A percentile compares a stretch with the other conserved stretches of the same genome.
Evolutionary conservation across 345 rosid species (phyloP).

Genomic region (Tarenaya hassleriana): DNA sequence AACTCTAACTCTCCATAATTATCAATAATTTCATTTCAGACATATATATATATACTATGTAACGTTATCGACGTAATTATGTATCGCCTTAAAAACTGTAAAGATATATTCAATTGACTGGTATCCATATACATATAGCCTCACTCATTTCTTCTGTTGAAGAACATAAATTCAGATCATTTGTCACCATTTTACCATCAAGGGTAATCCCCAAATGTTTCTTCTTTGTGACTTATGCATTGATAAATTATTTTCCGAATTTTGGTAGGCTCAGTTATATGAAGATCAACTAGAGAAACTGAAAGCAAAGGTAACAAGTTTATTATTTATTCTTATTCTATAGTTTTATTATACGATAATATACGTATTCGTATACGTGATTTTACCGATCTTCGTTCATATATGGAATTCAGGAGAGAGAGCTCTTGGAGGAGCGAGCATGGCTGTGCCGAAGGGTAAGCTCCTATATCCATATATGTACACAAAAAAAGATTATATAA

Average conservation of each 20-base stretch:
- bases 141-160: no score
- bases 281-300: conserved; percentile 40
- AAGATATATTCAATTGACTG: no score
- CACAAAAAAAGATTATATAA: no score
- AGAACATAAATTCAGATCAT: no score
- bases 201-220: neutral
- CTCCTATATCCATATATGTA: neutral
- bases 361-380: neutral
- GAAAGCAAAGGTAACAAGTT: conserved; percentile 35
- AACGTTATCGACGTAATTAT: no score
- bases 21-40: no score
- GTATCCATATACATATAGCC: no score
- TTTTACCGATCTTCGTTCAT: neutral
- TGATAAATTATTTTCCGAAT: neutral
- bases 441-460: conserved; percentile 36
- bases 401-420: conserved; percentile 35
- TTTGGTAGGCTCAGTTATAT: conserved; percentile 38
- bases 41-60: no score
- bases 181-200: neutral
- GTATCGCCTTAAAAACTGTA: no score
- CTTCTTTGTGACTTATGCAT: neutral
- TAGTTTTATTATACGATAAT: no score
- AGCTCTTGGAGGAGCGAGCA: conserved; percentile 43
- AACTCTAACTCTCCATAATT: no score
- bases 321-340: neutral